Percentiles rank a stretch among this genome's conserved stretches.
phyloP scores from a whole-genome alignment of 2,329 filamentous ascomycete genomes.

The Coleophoma eucalyptorum region DNA sequence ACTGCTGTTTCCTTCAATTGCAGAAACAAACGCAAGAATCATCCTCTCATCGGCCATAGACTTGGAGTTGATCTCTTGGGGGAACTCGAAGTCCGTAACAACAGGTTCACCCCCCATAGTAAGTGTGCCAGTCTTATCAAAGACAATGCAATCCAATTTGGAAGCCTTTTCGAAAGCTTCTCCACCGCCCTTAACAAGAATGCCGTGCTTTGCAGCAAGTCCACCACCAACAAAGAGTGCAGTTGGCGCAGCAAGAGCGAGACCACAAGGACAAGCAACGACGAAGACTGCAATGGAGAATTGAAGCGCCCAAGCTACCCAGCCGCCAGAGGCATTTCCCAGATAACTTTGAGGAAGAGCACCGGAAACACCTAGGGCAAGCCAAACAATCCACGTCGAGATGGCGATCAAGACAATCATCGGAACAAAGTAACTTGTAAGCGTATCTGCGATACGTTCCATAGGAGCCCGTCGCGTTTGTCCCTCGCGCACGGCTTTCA shows the following conservation, averaged over 20 bases:
- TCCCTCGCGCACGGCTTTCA: slow-evolving; percentile 72
- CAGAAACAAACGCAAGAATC: slow-evolving; percentile 51
- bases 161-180: slow-evolving; percentile 57
- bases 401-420: slow-evolving; percentile 67
- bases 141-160: slow-evolving; percentile 49
- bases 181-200: slow-evolving; percentile 54
- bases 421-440: slow-evolving; percentile 77
- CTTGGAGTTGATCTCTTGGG: not conserved
- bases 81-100: slow-evolving; percentile 42
- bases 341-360: slow-evolving; percentile 53
- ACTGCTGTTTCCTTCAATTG: slow-evolving; percentile 66
- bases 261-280: slow-evolving; percentile 57
- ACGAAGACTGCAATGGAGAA: slow-evolving; percentile 67
- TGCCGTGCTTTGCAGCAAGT: slow-evolving; percentile 51
- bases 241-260: slow-evolving; percentile 55
- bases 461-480: slow-evolving; percentile 73
- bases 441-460: slow-evolving; percentile 67
- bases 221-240: slow-evolving; percentile 56
- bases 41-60: slow-evolving; percentile 12
- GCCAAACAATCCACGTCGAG: slow-evolving; percentile 69
- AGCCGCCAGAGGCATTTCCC: slow-evolving; percentile 52
- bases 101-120: slow-evolving; percentile 63
- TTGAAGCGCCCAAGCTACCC: slow-evolving; percentile 70
- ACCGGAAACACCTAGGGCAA: slow-evolving; percentile 57
- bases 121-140: slow-evolving; percentile 58